phyloP scores from a whole-genome alignment of 2,329 filamentous ascomycete genomes.

The Stagonosporopsis chrysanthemi region DNA sequence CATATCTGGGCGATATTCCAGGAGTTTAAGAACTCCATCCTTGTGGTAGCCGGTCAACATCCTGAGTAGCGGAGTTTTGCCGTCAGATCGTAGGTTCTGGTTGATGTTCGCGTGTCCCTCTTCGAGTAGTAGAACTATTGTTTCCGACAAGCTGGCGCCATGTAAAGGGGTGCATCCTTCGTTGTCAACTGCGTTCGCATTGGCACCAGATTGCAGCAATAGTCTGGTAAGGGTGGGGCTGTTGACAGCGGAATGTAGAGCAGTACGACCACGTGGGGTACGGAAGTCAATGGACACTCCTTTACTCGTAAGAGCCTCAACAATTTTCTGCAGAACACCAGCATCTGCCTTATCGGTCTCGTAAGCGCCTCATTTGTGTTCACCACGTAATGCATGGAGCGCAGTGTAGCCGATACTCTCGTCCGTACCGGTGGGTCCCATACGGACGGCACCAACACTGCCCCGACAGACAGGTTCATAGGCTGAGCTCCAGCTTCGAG shows the following conservation, averaged over 20 bases:
- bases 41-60: not conserved
- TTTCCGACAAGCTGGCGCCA: not conserved
- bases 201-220: not conserved
- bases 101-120: not conserved
- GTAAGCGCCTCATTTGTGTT: not conserved
- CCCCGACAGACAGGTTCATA: conserved; percentile 1
- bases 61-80: not conserved
- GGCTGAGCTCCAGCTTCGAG: conserved; percentile 21
- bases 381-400: not conserved
- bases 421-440: not conserved
- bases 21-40: not conserved
- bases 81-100: not conserved
- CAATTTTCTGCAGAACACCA: not conserved
- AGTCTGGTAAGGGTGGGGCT: not conserved
- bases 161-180: not conserved
- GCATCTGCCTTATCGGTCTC: not conserved
- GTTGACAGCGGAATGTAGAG: not conserved
- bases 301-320: not conserved
- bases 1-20: not conserved
- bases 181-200: not conserved
- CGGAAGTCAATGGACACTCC: not conserved
- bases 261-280: not conserved
- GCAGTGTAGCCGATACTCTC: not conserved
- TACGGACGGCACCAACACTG: not conserved
- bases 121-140: not conserved